Percentiles rank a stretch among this genome's conserved stretches.
These are phyloP conservation scores for Cubamyces sp. DNA, from an alignment of 768 basidiomycete genomes.

Conservation along the genomic window DNA sequence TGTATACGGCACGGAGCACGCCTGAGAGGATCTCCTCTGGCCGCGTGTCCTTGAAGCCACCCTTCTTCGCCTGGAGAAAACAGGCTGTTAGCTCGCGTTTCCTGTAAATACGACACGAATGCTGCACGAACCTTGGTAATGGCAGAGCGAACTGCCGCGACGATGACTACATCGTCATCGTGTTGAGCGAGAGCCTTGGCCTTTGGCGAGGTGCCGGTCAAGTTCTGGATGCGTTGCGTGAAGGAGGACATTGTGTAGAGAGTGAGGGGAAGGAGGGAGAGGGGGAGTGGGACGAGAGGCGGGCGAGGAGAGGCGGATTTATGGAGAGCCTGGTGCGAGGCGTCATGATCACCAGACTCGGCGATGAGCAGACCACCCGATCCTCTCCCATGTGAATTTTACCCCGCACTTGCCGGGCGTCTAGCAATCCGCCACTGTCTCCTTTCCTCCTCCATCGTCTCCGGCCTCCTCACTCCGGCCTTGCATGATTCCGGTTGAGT, in stretches of 20 bases:
- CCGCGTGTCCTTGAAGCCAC: slow-evolving; percentile 89
- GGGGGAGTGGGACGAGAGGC: neutral
- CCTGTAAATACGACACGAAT: neutral
- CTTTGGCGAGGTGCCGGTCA: slow-evolving; percentile 47
- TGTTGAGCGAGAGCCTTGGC: slow-evolving; percentile 68
- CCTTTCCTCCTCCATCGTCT: neutral
- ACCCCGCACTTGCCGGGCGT: slow-evolving; percentile 11
- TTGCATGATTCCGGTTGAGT: too few species aligned
- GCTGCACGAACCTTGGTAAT: slow-evolving; percentile 75
- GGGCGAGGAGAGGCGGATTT: slow-evolving; percentile 3
- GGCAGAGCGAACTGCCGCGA: slow-evolving; percentile 86
- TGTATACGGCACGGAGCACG: slow-evolving; percentile 75
- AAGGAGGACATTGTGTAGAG: slow-evolving; percentile 27
- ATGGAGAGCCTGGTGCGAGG: slow-evolving; percentile 8
- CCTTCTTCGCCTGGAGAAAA: slow-evolving; percentile 66
- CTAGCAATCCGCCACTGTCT: too few species aligned
- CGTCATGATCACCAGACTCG: slow-evolving; percentile 18
- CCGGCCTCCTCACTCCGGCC: neutral
- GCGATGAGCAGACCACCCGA: slow-evolving; percentile 9
- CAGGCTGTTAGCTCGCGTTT: neutral
- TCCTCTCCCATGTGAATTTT: slow-evolving; percentile 16
- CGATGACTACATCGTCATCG: slow-evolving; percentile 89
- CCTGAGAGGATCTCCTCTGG: slow-evolving; percentile 82
- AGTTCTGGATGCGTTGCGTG: slow-evolving; percentile 29
- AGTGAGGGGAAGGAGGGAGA: neutral